Evolutionary conservation across 23 red algal species (phyloP).

Genomic region (Gracilariopsis chorda): DNA sequence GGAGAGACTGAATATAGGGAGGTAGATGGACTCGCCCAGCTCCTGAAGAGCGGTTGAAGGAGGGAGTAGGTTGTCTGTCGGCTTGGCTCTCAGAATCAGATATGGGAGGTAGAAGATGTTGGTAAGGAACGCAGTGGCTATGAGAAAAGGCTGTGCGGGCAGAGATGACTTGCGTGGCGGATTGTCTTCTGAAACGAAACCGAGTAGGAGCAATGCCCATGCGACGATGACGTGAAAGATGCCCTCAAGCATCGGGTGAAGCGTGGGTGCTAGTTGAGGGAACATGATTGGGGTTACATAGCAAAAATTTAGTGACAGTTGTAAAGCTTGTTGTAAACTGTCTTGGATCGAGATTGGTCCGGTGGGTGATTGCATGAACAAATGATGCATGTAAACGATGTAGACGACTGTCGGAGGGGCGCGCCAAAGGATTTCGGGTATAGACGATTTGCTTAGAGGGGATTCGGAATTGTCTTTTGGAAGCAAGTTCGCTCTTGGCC

Average conservation of each 20-base stretch:
- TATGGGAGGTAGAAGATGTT: conserved; percentile 68
- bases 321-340: conserved; percentile 10
- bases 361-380: conserved; percentile 36
- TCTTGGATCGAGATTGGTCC: neutral
- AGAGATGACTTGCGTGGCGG: neutral
- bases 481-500: neutral
- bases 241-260: conserved; percentile 41
- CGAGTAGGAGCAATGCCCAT: conserved; percentile 48
- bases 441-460: neutral
- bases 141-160: neutral
- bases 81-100: conserved; percentile 29
- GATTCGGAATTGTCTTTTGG: neutral
- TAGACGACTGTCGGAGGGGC: neutral
- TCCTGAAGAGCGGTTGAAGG: neutral
- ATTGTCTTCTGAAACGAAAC: conserved; percentile 49
- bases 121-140: conserved; percentile 33
- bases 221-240: conserved; percentile 51
- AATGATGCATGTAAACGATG: conserved; percentile 19
- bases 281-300: conserved; percentile 18
- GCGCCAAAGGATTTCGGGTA: neutral
- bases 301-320: conserved; percentile 66
- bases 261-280: neutral
- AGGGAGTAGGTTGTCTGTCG: neutral
- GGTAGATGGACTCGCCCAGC: conserved; percentile 9
- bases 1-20: neutral